phyloP scores from a whole-genome alignment of 805 yeast species.

The Alloascoidea africana region DNA sequence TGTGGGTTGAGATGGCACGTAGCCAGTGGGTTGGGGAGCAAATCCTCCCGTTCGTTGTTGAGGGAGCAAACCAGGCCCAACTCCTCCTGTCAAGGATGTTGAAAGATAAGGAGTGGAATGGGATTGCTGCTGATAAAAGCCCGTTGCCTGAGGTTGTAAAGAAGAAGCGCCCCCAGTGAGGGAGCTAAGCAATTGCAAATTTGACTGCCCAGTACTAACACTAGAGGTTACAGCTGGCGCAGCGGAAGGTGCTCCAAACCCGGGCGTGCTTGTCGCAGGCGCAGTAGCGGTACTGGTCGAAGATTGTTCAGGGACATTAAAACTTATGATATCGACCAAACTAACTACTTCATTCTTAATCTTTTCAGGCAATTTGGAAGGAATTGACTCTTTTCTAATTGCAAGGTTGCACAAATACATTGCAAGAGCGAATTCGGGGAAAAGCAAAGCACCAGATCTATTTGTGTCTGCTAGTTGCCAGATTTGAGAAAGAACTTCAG shows the following conservation, averaged over 20 bases:
- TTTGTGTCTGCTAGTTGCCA: conserved; percentile 90
- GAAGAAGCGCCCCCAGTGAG: background rate
- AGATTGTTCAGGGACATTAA: conserved; percentile 48
- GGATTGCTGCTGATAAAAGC: conserved; percentile 17
- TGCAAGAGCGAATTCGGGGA: conserved; percentile 90
- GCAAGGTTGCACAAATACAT: conserved; percentile 74
- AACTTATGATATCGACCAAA: conserved; percentile 79
- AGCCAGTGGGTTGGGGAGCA: conserved; percentile 13
- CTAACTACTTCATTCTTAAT: conserved; percentile 76
- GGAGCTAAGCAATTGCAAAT: background rate
- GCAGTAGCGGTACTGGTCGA: conserved; percentile 7
- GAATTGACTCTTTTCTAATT: conserved; percentile 65
- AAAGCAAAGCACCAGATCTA: conserved; percentile 69
- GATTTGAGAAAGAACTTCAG: conserved; percentile 64
- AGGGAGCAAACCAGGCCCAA: conserved; percentile 11
- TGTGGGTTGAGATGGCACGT: conserved; percentile 19
- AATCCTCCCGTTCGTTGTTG: conserved; percentile 12
- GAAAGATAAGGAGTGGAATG: conserved; percentile 37
- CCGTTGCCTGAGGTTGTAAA: conserved; percentile 22
- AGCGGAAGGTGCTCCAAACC: too few species aligned
- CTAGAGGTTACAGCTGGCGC: background rate
- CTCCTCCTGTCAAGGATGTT: conserved; percentile 20
- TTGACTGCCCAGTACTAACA: background rate
- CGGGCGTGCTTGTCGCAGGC: conserved; percentile 3
- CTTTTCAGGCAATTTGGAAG: conserved; percentile 53